Percentiles rank a stretch among this genome's conserved stretches.
Evolutionary conservation across 2,329 filamentous ascomycete genomes (phyloP).

Genomic region (Pestalotiopsis sp.): DNA sequence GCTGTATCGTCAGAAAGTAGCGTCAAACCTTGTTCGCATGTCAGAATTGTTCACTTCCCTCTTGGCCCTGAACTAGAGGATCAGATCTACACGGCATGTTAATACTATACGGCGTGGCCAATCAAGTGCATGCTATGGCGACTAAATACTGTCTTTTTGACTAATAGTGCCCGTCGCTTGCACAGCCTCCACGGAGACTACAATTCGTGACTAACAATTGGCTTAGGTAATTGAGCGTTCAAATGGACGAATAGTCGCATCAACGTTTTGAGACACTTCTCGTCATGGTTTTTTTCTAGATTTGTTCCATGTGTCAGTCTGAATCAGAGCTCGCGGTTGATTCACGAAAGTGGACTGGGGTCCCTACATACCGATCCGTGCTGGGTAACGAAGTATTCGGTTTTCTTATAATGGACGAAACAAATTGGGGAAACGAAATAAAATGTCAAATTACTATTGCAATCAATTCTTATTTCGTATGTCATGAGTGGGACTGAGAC

Average conservation of each 20-base stretch:
- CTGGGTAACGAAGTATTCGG: too few relatives aligned
- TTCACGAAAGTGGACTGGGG: background rate
- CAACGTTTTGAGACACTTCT: background rate
- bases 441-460: too few relatives aligned
- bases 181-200: background rate
- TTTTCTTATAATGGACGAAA: too few relatives aligned
- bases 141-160: too few relatives aligned
- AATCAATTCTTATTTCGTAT: too few relatives aligned
- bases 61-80: background rate
- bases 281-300: background rate
- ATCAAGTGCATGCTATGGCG: too few relatives aligned
- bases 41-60: background rate
- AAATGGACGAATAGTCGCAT: too few relatives aligned
- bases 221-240: too few relatives aligned
- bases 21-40: background rate
- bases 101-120: background rate
- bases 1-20: background rate
- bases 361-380: background rate
- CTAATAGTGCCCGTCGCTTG: background rate
- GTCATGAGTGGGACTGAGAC: too few relatives aligned
- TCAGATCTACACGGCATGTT: background rate
- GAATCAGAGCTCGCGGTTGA: background rate
- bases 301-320: background rate
- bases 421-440: too few relatives aligned
- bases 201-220: too few relatives aligned